Evolutionary conservation across 2,329 filamentous ascomycete species (phyloP), one percentile per base, ranked within the genome.

Genomic region (Cladosporium colombiae): DNA sequence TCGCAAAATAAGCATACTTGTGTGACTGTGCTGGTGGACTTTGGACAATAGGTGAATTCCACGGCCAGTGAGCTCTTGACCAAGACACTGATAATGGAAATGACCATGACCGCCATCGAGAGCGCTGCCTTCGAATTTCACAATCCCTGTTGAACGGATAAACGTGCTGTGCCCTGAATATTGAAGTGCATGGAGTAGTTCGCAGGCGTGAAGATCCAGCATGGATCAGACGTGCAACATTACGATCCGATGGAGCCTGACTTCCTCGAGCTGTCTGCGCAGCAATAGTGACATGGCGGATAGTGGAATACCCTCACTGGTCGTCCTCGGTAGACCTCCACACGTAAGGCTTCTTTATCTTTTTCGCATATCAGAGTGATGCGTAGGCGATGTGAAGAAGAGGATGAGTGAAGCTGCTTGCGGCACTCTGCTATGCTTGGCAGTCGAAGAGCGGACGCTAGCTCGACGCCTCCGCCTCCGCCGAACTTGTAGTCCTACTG

Each of bases 341-440:
- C 14, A 35, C 6, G 37, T 44, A n/a, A 18, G 5, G 18, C 18
- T 13, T 44, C 18, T n/a, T 29, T 1, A 1, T 44, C n/a, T 44
- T 5, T 46, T 21, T 1, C n/a, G n/a, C 6, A 46, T 21, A 46
- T n/a, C 40, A 46, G 10, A 21, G n/a, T 23, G 7, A 5, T 46
- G n/a, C 27, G n/a, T 1, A 21, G n/a, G 40, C 13, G 40, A 46
- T 21, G 40, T 21, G 40, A 21, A 21, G 40, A 21, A 46, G 40
- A 46, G n/a, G n/a, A n/a, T 21, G 8, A 46, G n/a, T 23, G 40
- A 46, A 46, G 40, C 40, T 46, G 40, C 40, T 23, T 46, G 40
- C 40, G n/a, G n/a, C 40, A 35, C 8, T 46, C 52, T 55, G 52
- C 52, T 55, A 55, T 55, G 52, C 52, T 55, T 55, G 52, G 52